These are phyloP conservation scores for Wickerhamomyces sp. DNA, from an alignment of 1,139 yeast species.

Conservation along the genomic window DNA sequence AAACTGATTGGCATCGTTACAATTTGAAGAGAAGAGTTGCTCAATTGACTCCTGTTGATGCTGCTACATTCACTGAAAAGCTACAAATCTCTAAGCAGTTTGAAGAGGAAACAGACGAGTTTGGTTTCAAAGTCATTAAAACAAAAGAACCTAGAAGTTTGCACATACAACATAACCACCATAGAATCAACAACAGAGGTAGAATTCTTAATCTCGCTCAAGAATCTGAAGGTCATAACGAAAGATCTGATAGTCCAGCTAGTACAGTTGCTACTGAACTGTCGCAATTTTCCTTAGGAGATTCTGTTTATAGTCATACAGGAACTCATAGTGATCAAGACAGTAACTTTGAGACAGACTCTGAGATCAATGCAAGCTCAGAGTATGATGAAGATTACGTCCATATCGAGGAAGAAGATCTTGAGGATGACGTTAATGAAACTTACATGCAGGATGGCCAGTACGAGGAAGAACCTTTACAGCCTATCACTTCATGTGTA, in stretches of 20 bases:
- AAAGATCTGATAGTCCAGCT: conserved; percentile 46
- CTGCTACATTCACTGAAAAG: conserved; percentile 80
- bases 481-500: conserved; percentile 35
- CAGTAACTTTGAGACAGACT: conserved; percentile 41
- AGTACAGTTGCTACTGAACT: conserved; percentile 51
- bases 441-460: conserved; percentile 29
- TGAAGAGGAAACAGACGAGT: conserved; percentile 55
- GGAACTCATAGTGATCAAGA: conserved; percentile 34
- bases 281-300: conserved; percentile 66
- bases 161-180: conserved; percentile 40
- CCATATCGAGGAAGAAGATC: conserved; percentile 23
- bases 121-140: conserved; percentile 47
- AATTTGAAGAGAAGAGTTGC: conserved; percentile 92
- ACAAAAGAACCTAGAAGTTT: conserved; percentile 29
- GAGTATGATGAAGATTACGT: conserved; percentile 34
- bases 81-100: conserved; percentile 42
- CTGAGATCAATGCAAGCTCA: conserved; percentile 40
- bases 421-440: conserved; percentile 26
- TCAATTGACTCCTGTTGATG: conserved; percentile 69
- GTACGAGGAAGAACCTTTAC: conserved; percentile 26
- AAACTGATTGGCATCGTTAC: conserved; percentile 84
- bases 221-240: not conserved
- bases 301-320: conserved; percentile 38
- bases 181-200: conserved; percentile 23
- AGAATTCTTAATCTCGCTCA: conserved; percentile 1